A percentile compares a stretch with the other conserved stretches of the same genome.
phyloP scores from a whole-genome alignment of 208 protist species.

The Crithidia mellificae region DNA sequence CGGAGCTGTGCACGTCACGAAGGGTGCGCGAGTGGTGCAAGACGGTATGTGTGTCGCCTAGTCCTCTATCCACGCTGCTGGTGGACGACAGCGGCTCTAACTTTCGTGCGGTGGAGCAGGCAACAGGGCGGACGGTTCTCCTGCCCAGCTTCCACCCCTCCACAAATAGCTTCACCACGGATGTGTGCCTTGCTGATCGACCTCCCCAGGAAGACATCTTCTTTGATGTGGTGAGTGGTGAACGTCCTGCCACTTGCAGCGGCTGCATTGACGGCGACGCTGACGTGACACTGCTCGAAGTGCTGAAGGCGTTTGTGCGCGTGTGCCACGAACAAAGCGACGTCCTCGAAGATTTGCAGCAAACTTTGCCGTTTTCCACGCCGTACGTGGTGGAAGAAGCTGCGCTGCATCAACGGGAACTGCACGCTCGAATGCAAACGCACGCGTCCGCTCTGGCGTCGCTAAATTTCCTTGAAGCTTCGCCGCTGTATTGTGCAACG shows the following conservation, averaged over 20 bases:
- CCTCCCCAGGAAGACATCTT: neutral
- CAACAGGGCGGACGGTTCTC: conserved; percentile 45
- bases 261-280: neutral
- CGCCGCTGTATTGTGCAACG: conserved; percentile 5
- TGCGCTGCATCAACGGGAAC: neutral
- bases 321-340: conserved; percentile 10
- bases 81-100: conserved; percentile 54
- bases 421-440: neutral
- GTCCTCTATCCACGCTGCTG: conserved; percentile 52
- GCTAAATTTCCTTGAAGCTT: conserved; percentile 27
- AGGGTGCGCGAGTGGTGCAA: conserved; percentile 39
- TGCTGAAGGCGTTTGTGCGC: conserved; percentile 27
- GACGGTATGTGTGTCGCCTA: conserved; percentile 27
- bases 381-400: neutral
- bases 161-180: neutral
- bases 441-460: neutral
- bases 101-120: conserved; percentile 40
- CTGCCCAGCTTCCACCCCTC: conserved; percentile 37
- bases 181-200: conserved; percentile 10
- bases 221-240: neutral
- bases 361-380: neutral
- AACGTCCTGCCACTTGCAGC: neutral
- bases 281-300: conserved; percentile 1
- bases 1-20: no score
- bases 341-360: neutral